phyloP scores from a whole-genome alignment of 2,329 filamentous ascomycete genomes.

The Monilinia aucupariae region DNA sequence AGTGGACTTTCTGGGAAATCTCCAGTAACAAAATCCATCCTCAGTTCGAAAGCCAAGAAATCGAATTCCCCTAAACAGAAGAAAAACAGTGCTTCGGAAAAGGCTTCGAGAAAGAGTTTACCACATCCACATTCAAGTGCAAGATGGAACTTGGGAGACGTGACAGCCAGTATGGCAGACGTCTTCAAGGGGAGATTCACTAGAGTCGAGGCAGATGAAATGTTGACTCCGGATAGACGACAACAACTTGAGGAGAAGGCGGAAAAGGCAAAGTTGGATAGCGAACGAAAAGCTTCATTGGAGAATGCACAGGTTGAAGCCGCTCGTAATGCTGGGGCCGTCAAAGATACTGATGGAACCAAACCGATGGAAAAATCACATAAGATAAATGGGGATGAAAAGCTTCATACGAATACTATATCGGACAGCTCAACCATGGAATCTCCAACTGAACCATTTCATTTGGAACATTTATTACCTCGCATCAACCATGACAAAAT shows the following conservation, averaged over 20 bases:
- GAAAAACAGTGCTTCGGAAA: slow-evolving; percentile 31
- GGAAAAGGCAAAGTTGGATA: slow-evolving; percentile 21
- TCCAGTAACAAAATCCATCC: slow-evolving; percentile 32
- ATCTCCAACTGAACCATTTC: slow-evolving; percentile 46
- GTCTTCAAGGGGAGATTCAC: slow-evolving; percentile 51
- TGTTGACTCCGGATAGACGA: slow-evolving; percentile 49
- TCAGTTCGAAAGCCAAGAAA: slow-evolving; percentile 40
- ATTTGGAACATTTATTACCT: slow-evolving; percentile 44
- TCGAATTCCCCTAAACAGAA: slow-evolving; percentile 30
- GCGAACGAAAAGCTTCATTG: slow-evolving; percentile 22
- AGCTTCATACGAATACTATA: neutral
- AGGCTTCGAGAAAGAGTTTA: slow-evolving; percentile 10
- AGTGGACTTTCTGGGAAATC: slow-evolving; percentile 24
- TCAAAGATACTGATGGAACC: neutral
- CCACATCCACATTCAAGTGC: slow-evolving; percentile 31
- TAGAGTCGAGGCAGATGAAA: slow-evolving; percentile 51
- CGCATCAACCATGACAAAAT: slow-evolving; percentile 37
- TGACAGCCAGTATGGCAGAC: slow-evolving; percentile 53
- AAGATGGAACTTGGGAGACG: slow-evolving; percentile 49
- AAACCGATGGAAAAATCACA: neutral
- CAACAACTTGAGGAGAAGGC: slow-evolving; percentile 35
- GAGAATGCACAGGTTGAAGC: slow-evolving; percentile 21
- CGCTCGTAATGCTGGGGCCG: neutral
- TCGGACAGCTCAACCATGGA: slow-evolving; percentile 33
- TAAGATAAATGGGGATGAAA: neutral